A percentile compares a stretch with the other conserved stretches of the same genome.
These are phyloP conservation scores for Dactylella cylindrospora DNA, from an alignment of 2,329 filamentous ascomycete genomes.

Conservation along the genomic window DNA sequence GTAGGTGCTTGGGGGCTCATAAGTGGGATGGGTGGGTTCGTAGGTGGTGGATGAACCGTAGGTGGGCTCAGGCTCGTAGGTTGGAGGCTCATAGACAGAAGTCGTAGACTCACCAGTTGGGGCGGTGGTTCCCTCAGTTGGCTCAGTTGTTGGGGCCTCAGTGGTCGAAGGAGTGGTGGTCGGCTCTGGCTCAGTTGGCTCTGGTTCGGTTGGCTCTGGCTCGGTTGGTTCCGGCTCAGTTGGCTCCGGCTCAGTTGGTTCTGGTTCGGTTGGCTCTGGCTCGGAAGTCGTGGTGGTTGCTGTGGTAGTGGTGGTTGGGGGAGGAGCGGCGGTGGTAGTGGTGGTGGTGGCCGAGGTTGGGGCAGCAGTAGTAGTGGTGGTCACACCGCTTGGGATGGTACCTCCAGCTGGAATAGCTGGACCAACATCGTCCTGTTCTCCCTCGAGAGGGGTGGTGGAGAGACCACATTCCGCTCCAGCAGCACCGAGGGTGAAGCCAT, in stretches of 20 bases:
- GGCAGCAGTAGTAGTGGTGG: constrained; percentile 6
- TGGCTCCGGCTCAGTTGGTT: constrained; percentile 3
- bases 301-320: constrained; percentile 1
- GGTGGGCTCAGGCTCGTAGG: constrained; percentile 16
- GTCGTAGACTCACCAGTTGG: constrained; percentile 7
- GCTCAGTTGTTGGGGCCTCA: constrained; percentile 8
- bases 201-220: constrained; percentile 1
- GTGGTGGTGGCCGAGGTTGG: constrained; percentile 9
- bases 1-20: too few species aligned
- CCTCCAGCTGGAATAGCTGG: constrained; percentile 31
- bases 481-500: constrained; percentile 52
- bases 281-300: constrained; percentile 3
- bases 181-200: constrained; percentile 1
- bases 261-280: constrained; percentile 23
- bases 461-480: constrained; percentile 51
- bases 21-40: neutral
- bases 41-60: too few species aligned
- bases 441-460: constrained; percentile 33
- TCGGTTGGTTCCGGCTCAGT: constrained; percentile 17
- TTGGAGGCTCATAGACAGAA: constrained; percentile 16
- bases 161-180: neutral
- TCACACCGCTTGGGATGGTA: constrained; percentile 19
- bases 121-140: constrained; percentile 4
- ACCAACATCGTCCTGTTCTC: constrained; percentile 14
- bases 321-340: constrained; percentile 1